These are phyloP conservation scores for Prunus padus DNA, from an alignment of 306 rosid genomes.

Conservation along the genomic window DNA sequence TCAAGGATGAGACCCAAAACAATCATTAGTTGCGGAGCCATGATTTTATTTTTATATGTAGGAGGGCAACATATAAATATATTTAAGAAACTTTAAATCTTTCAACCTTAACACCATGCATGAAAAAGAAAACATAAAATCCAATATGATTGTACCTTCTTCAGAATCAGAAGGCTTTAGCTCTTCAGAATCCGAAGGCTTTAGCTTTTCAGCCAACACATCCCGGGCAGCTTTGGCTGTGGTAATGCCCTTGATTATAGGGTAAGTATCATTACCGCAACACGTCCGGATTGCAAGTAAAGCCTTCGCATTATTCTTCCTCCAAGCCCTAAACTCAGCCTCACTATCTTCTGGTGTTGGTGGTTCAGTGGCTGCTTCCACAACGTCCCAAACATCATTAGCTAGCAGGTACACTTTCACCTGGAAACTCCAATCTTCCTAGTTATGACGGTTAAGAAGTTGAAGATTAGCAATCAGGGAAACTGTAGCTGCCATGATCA, in stretches of 20 bases:
- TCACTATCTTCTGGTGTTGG: not conserved
- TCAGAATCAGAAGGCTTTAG: too few species aligned
- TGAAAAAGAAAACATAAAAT: too few species aligned
- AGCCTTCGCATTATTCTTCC: constrained; percentile 11
- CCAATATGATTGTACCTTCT: too few species aligned
- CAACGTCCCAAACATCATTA: constrained; percentile 12
- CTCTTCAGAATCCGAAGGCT: accelerated
- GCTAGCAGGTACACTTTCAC: constrained; percentile 1
- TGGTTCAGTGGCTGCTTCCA: not conserved
- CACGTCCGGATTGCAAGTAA: constrained; percentile 15
- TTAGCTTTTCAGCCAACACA: not conserved
- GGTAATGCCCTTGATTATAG: not conserved
- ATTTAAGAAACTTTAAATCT: too few species aligned
- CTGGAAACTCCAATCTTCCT: not conserved
- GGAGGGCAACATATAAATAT: too few species aligned
- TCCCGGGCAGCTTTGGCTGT: constrained; percentile 1
- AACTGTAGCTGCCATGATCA: not conserved
- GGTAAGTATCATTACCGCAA: not conserved
- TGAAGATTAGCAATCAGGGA: not conserved
- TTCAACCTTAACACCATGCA: too few species aligned
- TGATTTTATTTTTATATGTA: too few species aligned
- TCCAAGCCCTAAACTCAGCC: not conserved
- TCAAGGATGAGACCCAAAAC: too few species aligned
- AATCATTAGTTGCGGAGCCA: too few species aligned
- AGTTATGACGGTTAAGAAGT: constrained; percentile 8